Base-by-base conservation (phyloP, 805 yeast species). In the Candida taoyuanica region DNA sequence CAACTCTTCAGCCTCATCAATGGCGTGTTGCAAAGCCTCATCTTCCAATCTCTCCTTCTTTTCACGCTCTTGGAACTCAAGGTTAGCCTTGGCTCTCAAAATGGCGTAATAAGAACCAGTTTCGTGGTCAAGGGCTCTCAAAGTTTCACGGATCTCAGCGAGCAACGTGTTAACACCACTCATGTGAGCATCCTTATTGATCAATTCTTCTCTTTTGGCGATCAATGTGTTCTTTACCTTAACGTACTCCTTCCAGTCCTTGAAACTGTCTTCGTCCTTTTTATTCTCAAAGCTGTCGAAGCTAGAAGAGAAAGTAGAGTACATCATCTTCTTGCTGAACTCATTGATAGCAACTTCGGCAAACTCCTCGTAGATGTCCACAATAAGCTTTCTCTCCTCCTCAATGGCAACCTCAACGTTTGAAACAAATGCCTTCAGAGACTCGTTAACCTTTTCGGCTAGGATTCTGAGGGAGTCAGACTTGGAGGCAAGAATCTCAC, bases 281-380 rank as follows among this genome's bases (percentile, higher is more conserved):
- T 35, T 28, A 27, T 36, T 26, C 34, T 36, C 41, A 26, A 43
- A 41, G 29, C 39, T 63, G 46, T 47, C 43, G 33, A 53, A 50
- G 33, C 44, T 42, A 3, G 43, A 39, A 7, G 54, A 46, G 30
- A 43, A 53, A 9, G 52, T 49, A 1, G 59, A 53, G 16, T 64
- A 62, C 36, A 78, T 71, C 53, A 83, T 68, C 41, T 76, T 71
- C 36, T 73, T 72, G 7, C 83, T 73, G 62, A 80, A 82, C 48
- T 81, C 86, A 47, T 64, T 70, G 38, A 82, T 68, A 20, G 84
- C 69, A 6, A 76, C 72, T 38, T 82, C 88, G 5, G 81, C 78
- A 67, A 83, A 84, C 44, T 83, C 83, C 56, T 83, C 89, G 54
- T 79, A 71, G 0, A 80, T 70, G 46, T 84, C 89, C 37, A 82